Evolutionary conservation across 805 yeast genomes (phyloP), one percentile per base, ranked within the genome.

Genomic region (Barnettozyma pratensis): DNA sequence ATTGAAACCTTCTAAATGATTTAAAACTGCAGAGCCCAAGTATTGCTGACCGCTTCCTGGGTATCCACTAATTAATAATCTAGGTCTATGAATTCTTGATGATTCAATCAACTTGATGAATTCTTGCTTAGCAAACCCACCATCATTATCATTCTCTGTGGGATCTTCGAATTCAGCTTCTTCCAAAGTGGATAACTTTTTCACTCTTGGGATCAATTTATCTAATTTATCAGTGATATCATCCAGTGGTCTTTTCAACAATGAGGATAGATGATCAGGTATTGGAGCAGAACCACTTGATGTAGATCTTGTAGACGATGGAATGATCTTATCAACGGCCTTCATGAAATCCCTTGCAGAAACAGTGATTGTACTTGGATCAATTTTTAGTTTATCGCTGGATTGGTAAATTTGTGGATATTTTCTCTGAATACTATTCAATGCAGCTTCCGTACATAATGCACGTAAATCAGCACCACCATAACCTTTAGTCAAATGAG

Each of bases 381-480:
- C 81, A 32, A 94, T 84, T 41, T 72, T 65, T 39, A 92, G 72
- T 61, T 90, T 92, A 42, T 85, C 86, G 46, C 76, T 73, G 8
- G 91, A 77, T 53, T 76, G 69, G 66, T 94, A 94, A 41, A 94
- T 92, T 66, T 94, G 98, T 0, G 99, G 99, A 57, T 85, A 92
- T 41, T 84, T 79, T 54, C 98, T 72, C 67, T 92, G 97, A 38
- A 94, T 92, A 59, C 96, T 84, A 59, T 85, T 83, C 53, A 94
- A 72, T 0, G 98, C 98, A 31, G 97, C 91, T 63, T 94, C 99
- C 0, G 98, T 92, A 64, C 98, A 90, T 31, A 94, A 70, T 0
- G 98, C 96, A 47, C 97, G 73, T 53, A 94, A 71, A 65, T 94
- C 99, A 3, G 99, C 98, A 71, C 99, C 99, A 42, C 99, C 99